Conservation (phyloP, 83 land plant species). For the Thuja plicata region DNA sequence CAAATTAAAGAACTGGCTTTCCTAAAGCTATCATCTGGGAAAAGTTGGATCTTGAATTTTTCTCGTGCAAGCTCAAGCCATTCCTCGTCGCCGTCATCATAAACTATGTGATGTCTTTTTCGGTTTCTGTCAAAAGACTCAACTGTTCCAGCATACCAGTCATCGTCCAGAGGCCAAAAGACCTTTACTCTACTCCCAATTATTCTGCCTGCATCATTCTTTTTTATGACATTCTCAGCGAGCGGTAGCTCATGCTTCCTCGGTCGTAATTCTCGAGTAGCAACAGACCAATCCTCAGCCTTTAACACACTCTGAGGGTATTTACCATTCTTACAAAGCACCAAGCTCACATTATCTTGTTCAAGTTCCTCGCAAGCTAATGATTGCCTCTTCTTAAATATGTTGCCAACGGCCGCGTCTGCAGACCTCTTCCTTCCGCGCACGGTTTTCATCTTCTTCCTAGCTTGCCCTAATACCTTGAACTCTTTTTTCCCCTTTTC, state of each 20-base stretch:
- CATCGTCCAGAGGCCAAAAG: slow-evolving; percentile 29
- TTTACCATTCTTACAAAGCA: neutral
- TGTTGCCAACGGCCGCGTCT: neutral
- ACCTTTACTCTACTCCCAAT: slow-evolving; percentile 31
- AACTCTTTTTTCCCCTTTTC: neutral
- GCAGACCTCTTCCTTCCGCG: neutral
- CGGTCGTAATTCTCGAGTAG: neutral
- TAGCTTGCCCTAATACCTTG: neutral
- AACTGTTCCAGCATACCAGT: slow-evolving; percentile 31
- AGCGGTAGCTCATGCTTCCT: slow-evolving; percentile 3
- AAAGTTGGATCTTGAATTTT: slow-evolving; percentile 27
- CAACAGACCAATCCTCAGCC: neutral
- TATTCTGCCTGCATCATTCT: slow-evolving; percentile 23
- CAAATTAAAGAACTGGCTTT: neutral
- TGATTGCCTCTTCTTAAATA: neutral
- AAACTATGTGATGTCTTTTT: slow-evolving; percentile 24
- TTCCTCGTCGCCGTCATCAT: slow-evolving; percentile 32
- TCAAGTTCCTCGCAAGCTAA: neutral
- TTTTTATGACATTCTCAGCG: slow-evolving; percentile 18
- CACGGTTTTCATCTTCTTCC: neutral
- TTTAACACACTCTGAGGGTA: neutral
- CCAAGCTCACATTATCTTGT: neutral
- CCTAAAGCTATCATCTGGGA: slow-evolving; percentile 25
- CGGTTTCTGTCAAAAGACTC: slow-evolving; percentile 24
- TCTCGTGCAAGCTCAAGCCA: slow-evolving; percentile 29